These are phyloP conservation scores for Penicillium rolfsii DNA, from an alignment of 2,329 filamentous ascomycete species.

Conservation along the genomic window DNA sequence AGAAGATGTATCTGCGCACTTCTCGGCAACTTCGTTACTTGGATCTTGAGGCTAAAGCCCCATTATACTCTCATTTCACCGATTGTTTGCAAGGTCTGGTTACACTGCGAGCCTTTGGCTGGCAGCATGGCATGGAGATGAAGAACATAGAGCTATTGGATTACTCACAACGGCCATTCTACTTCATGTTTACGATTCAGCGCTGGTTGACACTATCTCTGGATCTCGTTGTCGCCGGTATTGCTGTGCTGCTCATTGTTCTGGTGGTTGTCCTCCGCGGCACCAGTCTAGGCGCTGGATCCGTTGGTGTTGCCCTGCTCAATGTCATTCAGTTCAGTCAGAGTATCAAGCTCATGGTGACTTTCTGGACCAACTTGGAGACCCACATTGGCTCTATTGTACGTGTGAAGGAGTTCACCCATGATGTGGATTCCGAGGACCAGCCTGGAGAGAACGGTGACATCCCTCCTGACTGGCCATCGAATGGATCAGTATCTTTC, in stretches of 20 bases:
- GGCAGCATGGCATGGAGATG: constrained; percentile 51
- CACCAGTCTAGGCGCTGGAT: constrained; percentile 49
- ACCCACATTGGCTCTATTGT: constrained; percentile 61
- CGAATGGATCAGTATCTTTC: constrained; percentile 49
- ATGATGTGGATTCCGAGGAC: constrained; percentile 51
- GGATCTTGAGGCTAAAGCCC: constrained; percentile 65
- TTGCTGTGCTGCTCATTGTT: constrained; percentile 55
- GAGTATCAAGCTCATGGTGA: constrained; percentile 55
- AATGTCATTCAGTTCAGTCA: constrained; percentile 59
- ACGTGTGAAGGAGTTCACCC: constrained; percentile 58
- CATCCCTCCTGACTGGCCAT: constrained; percentile 49
- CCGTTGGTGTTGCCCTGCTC: constrained; percentile 57
- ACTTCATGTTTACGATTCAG: constrained; percentile 61
- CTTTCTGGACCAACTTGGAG: constrained; percentile 61
- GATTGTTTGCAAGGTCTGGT: constrained; percentile 60
- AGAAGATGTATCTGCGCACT: constrained; percentile 63
- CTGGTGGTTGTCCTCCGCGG: constrained; percentile 52
- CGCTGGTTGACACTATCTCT: constrained; percentile 60
- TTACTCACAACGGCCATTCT: constrained; percentile 60
- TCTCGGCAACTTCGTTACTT: constrained; percentile 63
- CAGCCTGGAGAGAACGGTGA: constrained; percentile 44
- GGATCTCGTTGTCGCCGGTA: constrained; percentile 53
- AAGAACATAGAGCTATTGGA: constrained; percentile 56
- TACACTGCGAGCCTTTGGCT: constrained; percentile 62
- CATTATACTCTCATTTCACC: constrained; percentile 61